Conservation (phyloP, 2,329 filamentous ascomycete species). For the Tolypocladium amazonense region DNA sequence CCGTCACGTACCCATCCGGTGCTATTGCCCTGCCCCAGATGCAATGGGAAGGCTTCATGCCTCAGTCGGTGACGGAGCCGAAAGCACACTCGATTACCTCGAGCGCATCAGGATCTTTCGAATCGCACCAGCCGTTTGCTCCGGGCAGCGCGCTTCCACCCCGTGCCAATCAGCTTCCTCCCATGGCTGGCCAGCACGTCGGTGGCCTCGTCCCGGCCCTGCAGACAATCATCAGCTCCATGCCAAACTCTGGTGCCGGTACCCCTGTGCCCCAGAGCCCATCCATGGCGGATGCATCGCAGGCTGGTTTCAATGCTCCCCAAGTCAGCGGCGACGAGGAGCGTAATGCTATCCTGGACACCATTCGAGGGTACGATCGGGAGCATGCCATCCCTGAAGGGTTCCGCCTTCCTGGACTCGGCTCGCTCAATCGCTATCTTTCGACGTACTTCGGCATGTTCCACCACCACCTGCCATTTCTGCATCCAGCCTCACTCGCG, state of each 20-base stretch:
- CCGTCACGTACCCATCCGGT: slow-evolving; percentile 65
- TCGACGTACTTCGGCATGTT: slow-evolving; percentile 96
- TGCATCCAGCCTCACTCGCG: slow-evolving; percentile 85
- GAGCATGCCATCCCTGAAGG: slow-evolving; percentile 78
- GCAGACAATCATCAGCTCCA: slow-evolving; percentile 62
- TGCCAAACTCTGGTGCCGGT: slow-evolving; percentile 56
- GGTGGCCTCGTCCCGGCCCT: slow-evolving; percentile 55
- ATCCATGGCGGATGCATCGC: slow-evolving; percentile 55
- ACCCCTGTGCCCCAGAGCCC: slow-evolving; percentile 68
- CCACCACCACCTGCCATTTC: slow-evolving; percentile 90
- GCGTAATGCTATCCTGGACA: slow-evolving; percentile 73
- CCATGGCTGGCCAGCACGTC: slow-evolving; percentile 52
- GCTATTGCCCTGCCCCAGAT: slow-evolving; percentile 76
- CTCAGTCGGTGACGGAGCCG: slow-evolving; percentile 55
- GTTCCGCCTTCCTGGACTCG: slow-evolving; percentile 74
- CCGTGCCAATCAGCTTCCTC: slow-evolving; percentile 53
- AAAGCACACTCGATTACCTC: slow-evolving; percentile 68
- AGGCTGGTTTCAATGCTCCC: slow-evolving; percentile 59
- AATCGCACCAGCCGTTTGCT: slow-evolving; percentile 54
- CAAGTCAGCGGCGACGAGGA: slow-evolving; percentile 80
- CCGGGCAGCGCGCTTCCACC: slow-evolving; percentile 45
- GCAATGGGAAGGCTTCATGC: slow-evolving; percentile 85
- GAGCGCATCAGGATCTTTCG: slow-evolving; percentile 54
- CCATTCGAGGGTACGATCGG: slow-evolving; percentile 70
- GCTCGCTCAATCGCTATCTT: slow-evolving; percentile 80